Percentiles rank a stretch among this genome's conserved stretches.
Conservation (phyloP, 306 rosid genomes). For the Sphenostylis stenocarpa region DNA sequence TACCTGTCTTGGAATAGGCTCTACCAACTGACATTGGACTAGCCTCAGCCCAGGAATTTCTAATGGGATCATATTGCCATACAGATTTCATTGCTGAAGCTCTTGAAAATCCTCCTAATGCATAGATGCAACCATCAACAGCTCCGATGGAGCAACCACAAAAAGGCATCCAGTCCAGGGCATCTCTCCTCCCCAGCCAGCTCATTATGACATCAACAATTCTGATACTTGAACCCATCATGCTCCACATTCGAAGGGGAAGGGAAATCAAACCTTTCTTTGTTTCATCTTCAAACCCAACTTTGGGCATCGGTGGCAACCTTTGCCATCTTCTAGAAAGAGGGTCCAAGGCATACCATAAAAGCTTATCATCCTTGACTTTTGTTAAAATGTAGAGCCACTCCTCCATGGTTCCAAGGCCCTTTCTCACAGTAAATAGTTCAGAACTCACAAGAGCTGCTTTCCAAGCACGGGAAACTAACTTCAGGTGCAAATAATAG, state of each 20-base stretch:
- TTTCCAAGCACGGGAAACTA: slow-evolving; percentile 35
- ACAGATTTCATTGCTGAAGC: slow-evolving; percentile 49
- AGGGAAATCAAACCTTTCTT: slow-evolving; percentile 29
- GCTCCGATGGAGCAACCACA: slow-evolving; percentile 50
- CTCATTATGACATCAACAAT: slow-evolving; percentile 34
- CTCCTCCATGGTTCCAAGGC: slow-evolving; percentile 45
- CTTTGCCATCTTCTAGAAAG: slow-evolving; percentile 43
- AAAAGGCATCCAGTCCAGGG: slow-evolving; percentile 41
- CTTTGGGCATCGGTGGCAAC: slow-evolving; percentile 45
- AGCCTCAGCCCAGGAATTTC: slow-evolving; percentile 43
- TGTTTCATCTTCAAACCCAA: slow-evolving; percentile 26
- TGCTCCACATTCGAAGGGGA: slow-evolving; percentile 35
- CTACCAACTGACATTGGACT: slow-evolving; percentile 48
- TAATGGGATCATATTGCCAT: slow-evolving; percentile 48
- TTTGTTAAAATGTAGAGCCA: slow-evolving; percentile 48
- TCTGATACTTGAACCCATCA: slow-evolving; percentile 38
- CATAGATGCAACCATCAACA: slow-evolving; percentile 49
- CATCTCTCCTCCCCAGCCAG: slow-evolving; percentile 40
- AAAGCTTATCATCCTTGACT: slow-evolving; percentile 38
- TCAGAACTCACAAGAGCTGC: slow-evolving; percentile 34
- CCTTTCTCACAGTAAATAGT: slow-evolving; percentile 40
- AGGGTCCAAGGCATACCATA: slow-evolving; percentile 51
- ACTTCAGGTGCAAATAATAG: slow-evolving; percentile 34
- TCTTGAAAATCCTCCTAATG: slow-evolving; percentile 49
- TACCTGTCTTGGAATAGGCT: slow-evolving; percentile 49